These are phyloP conservation scores for Escovopsis sp. DNA, from an alignment of 2,329 filamentous ascomycete species.

Conservation along the genomic window DNA sequence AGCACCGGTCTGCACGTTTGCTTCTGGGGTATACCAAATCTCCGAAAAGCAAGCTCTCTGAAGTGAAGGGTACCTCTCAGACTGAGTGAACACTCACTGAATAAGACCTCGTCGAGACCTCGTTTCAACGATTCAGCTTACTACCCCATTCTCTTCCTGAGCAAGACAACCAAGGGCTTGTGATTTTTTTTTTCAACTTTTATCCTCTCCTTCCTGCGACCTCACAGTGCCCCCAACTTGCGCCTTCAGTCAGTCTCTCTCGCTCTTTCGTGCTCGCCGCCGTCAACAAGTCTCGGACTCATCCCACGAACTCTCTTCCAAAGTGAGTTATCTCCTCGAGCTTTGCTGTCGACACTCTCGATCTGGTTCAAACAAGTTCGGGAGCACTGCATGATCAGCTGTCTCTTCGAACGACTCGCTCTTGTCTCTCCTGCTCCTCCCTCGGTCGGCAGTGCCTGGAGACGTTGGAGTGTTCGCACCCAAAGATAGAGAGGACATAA, in stretches of 20 bases:
- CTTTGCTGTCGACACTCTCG: not conserved
- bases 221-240: slow-evolving; percentile 9
- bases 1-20: slow-evolving; percentile 17
- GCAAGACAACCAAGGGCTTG: slow-evolving; percentile 23
- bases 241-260: slow-evolving; percentile 17
- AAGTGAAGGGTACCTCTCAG: slow-evolving; percentile 16
- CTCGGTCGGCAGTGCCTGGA: not conserved
- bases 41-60: slow-evolving; percentile 19
- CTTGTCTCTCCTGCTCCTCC: not conserved
- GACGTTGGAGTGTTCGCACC: slow-evolving; percentile 7
- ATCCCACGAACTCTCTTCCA: slow-evolving; percentile 39
- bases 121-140: slow-evolving; percentile 18
- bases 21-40: slow-evolving; percentile 23
- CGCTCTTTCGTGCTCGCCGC: slow-evolving; percentile 41
- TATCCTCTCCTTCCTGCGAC: slow-evolving; percentile 21
- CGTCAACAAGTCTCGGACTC: slow-evolving; percentile 41
- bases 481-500: slow-evolving; percentile 4
- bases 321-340: slow-evolving; percentile 31
- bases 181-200: slow-evolving; percentile 22
- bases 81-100: slow-evolving; percentile 14
- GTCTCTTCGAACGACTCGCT: too few relatives aligned
- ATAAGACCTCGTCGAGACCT: slow-evolving; percentile 26
- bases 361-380: not conserved
- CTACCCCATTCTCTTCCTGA: slow-evolving; percentile 14
- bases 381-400: too few relatives aligned